Evolutionary conservation across 768 basidiomycete species (phyloP), one percentile per base, ranked within the genome.

Genomic region (Agrocybe praecox): DNA sequence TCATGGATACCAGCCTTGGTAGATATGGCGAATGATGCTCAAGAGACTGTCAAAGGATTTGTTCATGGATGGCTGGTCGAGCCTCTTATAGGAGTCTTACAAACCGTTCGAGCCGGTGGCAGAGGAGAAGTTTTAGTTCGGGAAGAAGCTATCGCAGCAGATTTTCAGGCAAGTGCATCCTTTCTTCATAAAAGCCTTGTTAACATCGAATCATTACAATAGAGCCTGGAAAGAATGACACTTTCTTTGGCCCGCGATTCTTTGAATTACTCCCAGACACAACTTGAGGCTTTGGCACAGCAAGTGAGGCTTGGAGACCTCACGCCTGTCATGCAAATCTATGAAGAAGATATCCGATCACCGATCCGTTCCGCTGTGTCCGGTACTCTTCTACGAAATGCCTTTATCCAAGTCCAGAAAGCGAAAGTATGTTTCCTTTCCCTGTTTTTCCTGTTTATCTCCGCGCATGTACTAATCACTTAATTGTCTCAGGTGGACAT

Each of bases 211-310:
- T 24, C n/a, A 40, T 23, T 6, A 23, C 43, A 1, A 18, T 57
- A 96, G 94, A 94, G 91, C 19, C 80, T 98, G 22, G 92, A 98
- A 70, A 83, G 96, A 23, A 98, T 98, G 96, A 85, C 92, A 2
- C 74, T 95, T 3, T 82, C 92, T 17, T 80, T 98, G 2, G 94
- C 92, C 1, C 79, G 81, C 56, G 96, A 98, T 62, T 86, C 90
- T 65, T 77, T 96, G 43, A 73, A 82, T 22, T 89, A 92, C 56
- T 75, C 76, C 1, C 72, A 82, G 5, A 72, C 75, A 5, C 88
- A 94, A 64, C 78, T 97, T n/a, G 79, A 76, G 2, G 76, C 72
- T 8, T 75, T 98, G 15, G 83, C 89, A 1, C 67, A 71, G 15
- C 84, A 88, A 62, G 84, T 98, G 47, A 80, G 81, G 42, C 69